These are phyloP conservation scores for Pluteus cervinus DNA, from an alignment of 768 basidiomycete genomes.

Conservation along the genomic window DNA sequence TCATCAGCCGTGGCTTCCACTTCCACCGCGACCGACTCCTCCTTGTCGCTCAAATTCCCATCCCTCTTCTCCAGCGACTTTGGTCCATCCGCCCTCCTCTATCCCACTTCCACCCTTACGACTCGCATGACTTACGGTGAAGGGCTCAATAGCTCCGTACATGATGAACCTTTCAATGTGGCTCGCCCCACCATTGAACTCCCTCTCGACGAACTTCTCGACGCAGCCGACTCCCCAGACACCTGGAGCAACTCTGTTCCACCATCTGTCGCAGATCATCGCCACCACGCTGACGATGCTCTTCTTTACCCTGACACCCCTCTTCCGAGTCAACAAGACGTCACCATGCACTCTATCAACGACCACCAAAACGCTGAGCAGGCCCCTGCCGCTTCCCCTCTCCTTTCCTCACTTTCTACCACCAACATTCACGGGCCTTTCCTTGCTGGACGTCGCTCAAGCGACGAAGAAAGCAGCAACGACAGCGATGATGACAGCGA, in stretches of 20 bases:
- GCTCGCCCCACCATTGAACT: slow-evolving; percentile 79
- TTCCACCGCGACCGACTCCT: slow-evolving; percentile 5
- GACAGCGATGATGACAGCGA: slow-evolving; percentile 31
- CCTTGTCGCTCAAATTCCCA: slow-evolving; percentile 58
- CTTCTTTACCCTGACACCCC: slow-evolving; percentile 7
- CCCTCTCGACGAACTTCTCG: slow-evolving; percentile 77
- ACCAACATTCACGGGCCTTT: slow-evolving; percentile 5
- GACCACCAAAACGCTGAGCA: slow-evolving; percentile 7
- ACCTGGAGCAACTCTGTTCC: slow-evolving; percentile 17
- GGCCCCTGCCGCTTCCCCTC: not conserved
- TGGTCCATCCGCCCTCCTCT: slow-evolving; percentile 71
- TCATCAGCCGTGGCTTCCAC: slow-evolving; percentile 12
- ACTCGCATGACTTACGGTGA: slow-evolving; percentile 75
- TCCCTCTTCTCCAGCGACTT: slow-evolving; percentile 70
- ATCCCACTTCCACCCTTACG: slow-evolving; percentile 60
- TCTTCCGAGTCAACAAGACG: slow-evolving; percentile 11
- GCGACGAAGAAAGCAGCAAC: slow-evolving; percentile 26
- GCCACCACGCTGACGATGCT: slow-evolving; percentile 10
- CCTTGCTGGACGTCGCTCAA: slow-evolving; percentile 14
- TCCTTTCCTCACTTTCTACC: slow-evolving; percentile 2
- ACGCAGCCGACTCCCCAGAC: slow-evolving; percentile 31
- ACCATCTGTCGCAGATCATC: slow-evolving; percentile 5
- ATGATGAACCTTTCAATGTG: slow-evolving; percentile 53
- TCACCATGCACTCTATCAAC: slow-evolving; percentile 10
- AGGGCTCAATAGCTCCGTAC: slow-evolving; percentile 44